Percentiles rank a stretch among this genome's conserved stretches.
Evolutionary conservation across 1,284 basidiomycete species (phyloP).

Genomic region (Chalciporus sp.): DNA sequence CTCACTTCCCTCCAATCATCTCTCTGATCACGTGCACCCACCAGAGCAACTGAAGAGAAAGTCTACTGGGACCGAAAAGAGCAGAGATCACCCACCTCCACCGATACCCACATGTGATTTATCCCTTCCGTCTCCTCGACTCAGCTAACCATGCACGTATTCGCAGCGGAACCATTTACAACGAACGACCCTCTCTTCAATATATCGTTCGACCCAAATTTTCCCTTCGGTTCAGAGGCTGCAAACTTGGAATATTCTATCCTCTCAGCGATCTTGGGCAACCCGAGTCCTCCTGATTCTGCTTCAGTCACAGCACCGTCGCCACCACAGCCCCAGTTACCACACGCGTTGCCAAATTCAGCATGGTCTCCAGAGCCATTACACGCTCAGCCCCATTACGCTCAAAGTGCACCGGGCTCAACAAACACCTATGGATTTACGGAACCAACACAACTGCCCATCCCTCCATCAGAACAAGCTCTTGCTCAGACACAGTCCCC

Average conservation of each 20-base stretch:
- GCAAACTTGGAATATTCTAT: conserved; percentile 93
- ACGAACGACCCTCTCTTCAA: conserved; percentile 64
- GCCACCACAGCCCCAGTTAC: conserved; percentile 41
- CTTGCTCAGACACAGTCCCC: conserved; percentile 37
- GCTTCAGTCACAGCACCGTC: conserved; percentile 46
- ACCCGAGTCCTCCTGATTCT: conserved; percentile 64
- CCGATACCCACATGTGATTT: conserved; percentile 35
- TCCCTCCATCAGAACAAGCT: conserved; percentile 43
- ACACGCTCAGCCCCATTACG: conserved; percentile 33
- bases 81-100: conserved; percentile 27
- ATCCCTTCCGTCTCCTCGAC: neutral
- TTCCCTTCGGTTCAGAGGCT: conserved; percentile 81
- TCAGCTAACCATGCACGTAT: neutral
- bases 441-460: conserved; percentile 40
- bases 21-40: conserved; percentile 41
- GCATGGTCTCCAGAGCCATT: conserved; percentile 47
- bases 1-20: conserved; percentile 19
- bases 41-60: conserved; percentile 63
- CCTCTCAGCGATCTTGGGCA: conserved; percentile 86
- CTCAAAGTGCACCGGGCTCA: conserved; percentile 7
- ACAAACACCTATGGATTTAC: conserved; percentile 30
- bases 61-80: conserved; percentile 20
- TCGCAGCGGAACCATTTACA: conserved; percentile 49
- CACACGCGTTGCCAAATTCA: conserved; percentile 42
- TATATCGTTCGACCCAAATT: conserved; percentile 61